Conservation (phyloP, 345 rosid genomes). For the Luvunga scandens region DNA sequence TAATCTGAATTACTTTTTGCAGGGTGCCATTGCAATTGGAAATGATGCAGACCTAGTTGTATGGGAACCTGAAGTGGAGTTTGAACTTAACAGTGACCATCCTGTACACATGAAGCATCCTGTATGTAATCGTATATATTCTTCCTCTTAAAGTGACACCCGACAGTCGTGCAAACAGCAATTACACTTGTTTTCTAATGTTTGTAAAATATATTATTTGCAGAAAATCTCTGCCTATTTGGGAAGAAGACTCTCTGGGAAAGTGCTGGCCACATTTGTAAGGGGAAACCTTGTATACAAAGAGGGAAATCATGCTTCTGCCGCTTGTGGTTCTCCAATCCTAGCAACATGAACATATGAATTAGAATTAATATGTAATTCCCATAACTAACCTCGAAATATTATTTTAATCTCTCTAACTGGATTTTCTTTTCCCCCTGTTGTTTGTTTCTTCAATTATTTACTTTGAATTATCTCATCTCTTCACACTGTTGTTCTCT, state of each 20-base stretch:
- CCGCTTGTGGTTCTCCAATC: constrained; percentile 72
- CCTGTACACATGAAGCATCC: constrained; percentile 71
- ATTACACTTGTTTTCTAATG: too few species aligned
- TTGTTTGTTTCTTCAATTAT: not conserved
- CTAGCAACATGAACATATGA: constrained; percentile 39
- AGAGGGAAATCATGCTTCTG: constrained; percentile 75
- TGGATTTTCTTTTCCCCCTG: not conserved
- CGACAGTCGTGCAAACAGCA: too few species aligned
- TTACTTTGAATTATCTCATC: not conserved
- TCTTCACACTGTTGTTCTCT: not conserved
- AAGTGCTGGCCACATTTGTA: constrained; percentile 76
- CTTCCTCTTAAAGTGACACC: not conserved
- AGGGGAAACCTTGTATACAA: constrained; percentile 87
- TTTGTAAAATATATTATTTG: not conserved
- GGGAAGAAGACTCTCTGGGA: constrained; percentile 74
- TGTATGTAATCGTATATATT: constrained; percentile 34
- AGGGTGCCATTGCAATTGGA: constrained; percentile 77
- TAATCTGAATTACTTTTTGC: constrained; percentile 15
- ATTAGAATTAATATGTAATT: not conserved
- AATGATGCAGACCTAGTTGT: constrained; percentile 76
- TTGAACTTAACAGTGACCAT: constrained; percentile 58
- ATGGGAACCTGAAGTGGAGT: constrained; percentile 81
- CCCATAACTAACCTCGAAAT: not conserved
- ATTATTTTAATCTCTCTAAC: not conserved
- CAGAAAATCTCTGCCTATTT: constrained; percentile 86